Conservation (phyloP, 192 early-diverging fungal species). For the Pilaira anomala region DNA sequence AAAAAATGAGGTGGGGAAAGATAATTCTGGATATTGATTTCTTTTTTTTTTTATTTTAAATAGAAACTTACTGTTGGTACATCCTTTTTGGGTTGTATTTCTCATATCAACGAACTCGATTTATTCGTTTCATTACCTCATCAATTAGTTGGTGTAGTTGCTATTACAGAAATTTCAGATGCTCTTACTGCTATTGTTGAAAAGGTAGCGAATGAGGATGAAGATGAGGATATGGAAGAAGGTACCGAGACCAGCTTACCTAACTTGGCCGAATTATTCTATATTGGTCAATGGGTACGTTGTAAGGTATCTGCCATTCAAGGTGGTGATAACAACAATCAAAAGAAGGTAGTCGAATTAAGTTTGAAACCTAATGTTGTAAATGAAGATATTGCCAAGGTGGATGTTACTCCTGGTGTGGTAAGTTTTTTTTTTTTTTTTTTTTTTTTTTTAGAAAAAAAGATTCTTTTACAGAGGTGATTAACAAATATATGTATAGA, state of each 20-base stretch:
- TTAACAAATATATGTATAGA: constrained; percentile 25
- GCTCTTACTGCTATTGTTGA: constrained; percentile 68
- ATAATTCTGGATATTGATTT: background rate
- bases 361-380: constrained; percentile 74
- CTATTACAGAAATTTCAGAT: constrained; percentile 86
- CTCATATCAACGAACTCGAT: constrained; percentile 78
- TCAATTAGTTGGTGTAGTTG: constrained; percentile 76
- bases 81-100: constrained; percentile 72
- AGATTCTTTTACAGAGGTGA: too few relatives aligned
- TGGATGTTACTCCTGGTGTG: constrained; percentile 71
- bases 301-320: constrained; percentile 57
- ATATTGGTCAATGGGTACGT: constrained; percentile 81
- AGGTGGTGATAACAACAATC: constrained; percentile 34
- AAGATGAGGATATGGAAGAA: constrained; percentile 44
- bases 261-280: constrained; percentile 64
- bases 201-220: constrained; percentile 56
- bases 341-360: constrained; percentile 64
- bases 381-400: constrained; percentile 63
- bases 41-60: constrained; percentile 5
- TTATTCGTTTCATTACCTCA: constrained; percentile 80
- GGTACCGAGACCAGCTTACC: constrained; percentile 53
- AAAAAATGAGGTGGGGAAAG: background rate
- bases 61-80: constrained; percentile 73
- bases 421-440: too few relatives aligned
- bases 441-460: too few relatives aligned